phyloP scores from a whole-genome alignment of 768 basidiomycete species.

The Lactarius trivialis region DNA sequence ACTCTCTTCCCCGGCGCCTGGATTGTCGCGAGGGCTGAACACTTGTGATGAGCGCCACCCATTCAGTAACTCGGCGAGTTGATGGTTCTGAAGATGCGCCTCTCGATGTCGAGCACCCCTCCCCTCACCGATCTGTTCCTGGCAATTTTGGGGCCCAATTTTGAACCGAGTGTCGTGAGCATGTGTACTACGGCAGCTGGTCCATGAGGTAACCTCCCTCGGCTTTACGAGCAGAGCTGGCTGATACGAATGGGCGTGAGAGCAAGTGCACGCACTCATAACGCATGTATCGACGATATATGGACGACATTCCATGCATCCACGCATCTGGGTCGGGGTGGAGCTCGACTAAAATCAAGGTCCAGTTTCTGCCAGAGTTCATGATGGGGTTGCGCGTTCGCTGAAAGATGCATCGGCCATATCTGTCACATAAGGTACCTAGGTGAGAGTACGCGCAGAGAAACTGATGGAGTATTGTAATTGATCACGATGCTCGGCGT shows the following conservation, averaged over 20 bases:
- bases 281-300: neutral
- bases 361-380: neutral
- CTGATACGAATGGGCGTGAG: neutral
- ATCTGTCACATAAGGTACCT: neutral
- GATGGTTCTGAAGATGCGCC: neutral
- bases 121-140: constrained; percentile 2
- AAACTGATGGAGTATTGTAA: neutral
- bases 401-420: neutral
- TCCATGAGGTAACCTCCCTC: neutral
- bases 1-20: neutral
- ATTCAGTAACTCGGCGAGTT: neutral
- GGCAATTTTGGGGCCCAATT: constrained; percentile 1
- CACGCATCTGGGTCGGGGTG: neutral
- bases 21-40: neutral
- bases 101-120: neutral
- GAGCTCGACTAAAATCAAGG: neutral
- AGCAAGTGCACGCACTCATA: neutral
- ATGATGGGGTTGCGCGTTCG: neutral
- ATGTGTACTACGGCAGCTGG: constrained; percentile 8
- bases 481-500: neutral
- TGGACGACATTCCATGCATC: neutral
- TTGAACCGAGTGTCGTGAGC: neutral
- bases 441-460: neutral
- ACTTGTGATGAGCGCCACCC: neutral
- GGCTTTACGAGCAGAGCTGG: neutral